These are phyloP conservation scores for Babjeviella inositovora DNA, from an alignment of 805 yeast species.

Conservation along the genomic window DNA sequence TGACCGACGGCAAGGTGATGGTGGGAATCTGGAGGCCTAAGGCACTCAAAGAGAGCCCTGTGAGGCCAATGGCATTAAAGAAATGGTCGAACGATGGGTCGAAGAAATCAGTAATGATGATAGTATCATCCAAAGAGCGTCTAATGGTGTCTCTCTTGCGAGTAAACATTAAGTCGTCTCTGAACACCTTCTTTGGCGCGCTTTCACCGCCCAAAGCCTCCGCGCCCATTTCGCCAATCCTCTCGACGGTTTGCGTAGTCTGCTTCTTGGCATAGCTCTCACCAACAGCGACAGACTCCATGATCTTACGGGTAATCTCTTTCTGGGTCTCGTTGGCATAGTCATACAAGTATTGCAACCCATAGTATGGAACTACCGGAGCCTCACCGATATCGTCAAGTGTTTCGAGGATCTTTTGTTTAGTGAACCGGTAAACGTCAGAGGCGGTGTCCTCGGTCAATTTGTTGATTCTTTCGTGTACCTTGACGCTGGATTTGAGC, in stretches of 20 bases:
- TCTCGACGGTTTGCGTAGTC: conserved; percentile 45
- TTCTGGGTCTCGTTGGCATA: conserved; percentile 60
- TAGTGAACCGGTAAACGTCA: conserved; percentile 45
- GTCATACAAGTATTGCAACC: conserved; percentile 45
- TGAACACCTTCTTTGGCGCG: conserved; percentile 43
- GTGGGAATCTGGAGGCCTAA: conserved; percentile 8
- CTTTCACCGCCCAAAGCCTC: conserved; percentile 45
- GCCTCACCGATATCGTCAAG: conserved; percentile 33
- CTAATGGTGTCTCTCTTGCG: conserved; percentile 47
- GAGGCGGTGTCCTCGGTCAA: conserved; percentile 46
- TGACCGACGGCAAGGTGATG: conserved; percentile 7
- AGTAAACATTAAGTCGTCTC: conserved; percentile 71
- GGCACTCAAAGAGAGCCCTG: conserved; percentile 5
- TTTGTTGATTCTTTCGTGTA: conserved; percentile 42
- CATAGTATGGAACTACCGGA: conserved; percentile 40
- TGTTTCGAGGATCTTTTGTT: conserved; percentile 29
- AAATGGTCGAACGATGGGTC: conserved; percentile 61
- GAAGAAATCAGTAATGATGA: conserved; percentile 60
- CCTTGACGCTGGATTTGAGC: conserved; percentile 30
- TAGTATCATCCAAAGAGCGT: conserved; percentile 38
- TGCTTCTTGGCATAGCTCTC: conserved; percentile 53
- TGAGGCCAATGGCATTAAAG: conserved; percentile 23
- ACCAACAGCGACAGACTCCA: conserved; percentile 41
- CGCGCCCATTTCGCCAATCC: conserved; percentile 47
- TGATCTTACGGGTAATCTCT: conserved; percentile 48